These are phyloP conservation scores for Fomitopsis palustris DNA, from an alignment of 1,284 basidiomycete genomes.

Conservation along the genomic window DNA sequence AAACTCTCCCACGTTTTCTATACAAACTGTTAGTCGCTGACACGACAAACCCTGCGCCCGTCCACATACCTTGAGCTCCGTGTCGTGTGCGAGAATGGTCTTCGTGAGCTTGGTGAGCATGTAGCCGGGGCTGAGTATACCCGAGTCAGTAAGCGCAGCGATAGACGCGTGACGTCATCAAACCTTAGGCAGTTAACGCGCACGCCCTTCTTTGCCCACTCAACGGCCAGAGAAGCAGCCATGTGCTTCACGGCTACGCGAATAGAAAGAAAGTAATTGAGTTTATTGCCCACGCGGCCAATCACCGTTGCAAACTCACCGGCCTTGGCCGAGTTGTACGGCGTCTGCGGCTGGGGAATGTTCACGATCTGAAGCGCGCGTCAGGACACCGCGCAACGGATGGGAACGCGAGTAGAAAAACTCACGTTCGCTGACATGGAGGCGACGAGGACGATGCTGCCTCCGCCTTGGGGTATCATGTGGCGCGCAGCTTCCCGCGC, in stretches of 20 bases:
- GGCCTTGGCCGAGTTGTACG: constrained; percentile 95
- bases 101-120: constrained; percentile 87
- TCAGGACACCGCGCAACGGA: constrained; percentile 12
- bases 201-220: constrained; percentile 86
- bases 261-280: constrained; percentile 1
- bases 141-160: constrained; percentile 6
- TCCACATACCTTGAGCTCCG: constrained; percentile 61
- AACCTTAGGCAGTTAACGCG: constrained; percentile 80
- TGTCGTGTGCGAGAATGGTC: constrained; percentile 71
- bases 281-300: not conserved
- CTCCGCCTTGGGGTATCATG: constrained; percentile 75
- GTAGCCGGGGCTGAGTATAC: constrained; percentile 70
- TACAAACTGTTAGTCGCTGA: constrained; percentile 11
- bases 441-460: constrained; percentile 85
- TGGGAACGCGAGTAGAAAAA: constrained; percentile 11
- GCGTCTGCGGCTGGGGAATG: constrained; percentile 87
- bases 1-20: constrained; percentile 87
- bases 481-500: constrained; percentile 86
- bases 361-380: constrained; percentile 67
- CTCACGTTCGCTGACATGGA: constrained; percentile 89
- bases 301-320: constrained; percentile 37
- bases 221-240: constrained; percentile 82
- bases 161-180: constrained; percentile 18
- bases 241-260: constrained; percentile 79
- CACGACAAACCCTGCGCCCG: not conserved